Percentiles rank a stretch among this genome's conserved stretches.
Evolutionary conservation across 2,329 filamentous ascomycete genomes (phyloP).

Genomic region (Neopestalotiopsis rosae): DNA sequence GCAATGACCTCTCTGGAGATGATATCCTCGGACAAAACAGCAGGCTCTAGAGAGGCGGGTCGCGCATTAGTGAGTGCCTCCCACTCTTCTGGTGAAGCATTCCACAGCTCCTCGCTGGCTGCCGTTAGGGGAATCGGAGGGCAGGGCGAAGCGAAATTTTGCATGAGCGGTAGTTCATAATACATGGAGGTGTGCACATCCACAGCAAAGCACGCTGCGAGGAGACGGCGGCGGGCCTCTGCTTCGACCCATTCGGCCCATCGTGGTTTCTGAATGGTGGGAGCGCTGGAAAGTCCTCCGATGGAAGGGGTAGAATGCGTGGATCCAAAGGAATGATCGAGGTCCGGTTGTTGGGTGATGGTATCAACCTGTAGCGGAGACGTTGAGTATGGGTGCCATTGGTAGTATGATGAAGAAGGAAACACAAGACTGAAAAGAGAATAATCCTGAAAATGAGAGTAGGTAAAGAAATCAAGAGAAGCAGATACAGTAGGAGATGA

Average conservation of each 20-base stretch:
- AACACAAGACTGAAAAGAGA: slow-evolving; percentile 40
- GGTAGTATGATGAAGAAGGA: slow-evolving; percentile 32
- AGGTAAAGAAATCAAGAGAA: slow-evolving; percentile 36
- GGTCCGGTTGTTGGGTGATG: slow-evolving; percentile 30
- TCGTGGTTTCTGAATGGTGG: slow-evolving; percentile 37
- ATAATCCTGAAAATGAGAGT: slow-evolving; percentile 37
- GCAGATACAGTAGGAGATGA: slow-evolving; percentile 35
- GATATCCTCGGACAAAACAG: slow-evolving; percentile 35
- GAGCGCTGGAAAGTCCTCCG: slow-evolving; percentile 22
- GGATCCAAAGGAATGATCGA: slow-evolving; percentile 20
- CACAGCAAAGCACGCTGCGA: slow-evolving; percentile 61
- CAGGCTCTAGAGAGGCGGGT: slow-evolving; percentile 33
- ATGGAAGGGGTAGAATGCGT: slow-evolving; percentile 28
- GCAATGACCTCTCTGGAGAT: slow-evolving; percentile 43
- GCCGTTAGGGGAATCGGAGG: slow-evolving; percentile 54
- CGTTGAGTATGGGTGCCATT: slow-evolving; percentile 40
- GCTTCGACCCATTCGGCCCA: slow-evolving; percentile 60
- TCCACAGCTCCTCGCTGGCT: slow-evolving; percentile 53
- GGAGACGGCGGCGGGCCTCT: slow-evolving; percentile 58
- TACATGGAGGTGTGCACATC: slow-evolving; percentile 62
- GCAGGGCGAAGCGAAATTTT: slow-evolving; percentile 40
- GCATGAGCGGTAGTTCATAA: slow-evolving; percentile 52
- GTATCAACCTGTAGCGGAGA: slow-evolving; percentile 46
- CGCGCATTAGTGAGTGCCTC: slow-evolving; percentile 36
- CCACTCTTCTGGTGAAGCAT: slow-evolving; percentile 55